phyloP scores from a whole-genome alignment of 2,329 filamentous ascomycete species.

The Pseudocercospora cruenta region DNA sequence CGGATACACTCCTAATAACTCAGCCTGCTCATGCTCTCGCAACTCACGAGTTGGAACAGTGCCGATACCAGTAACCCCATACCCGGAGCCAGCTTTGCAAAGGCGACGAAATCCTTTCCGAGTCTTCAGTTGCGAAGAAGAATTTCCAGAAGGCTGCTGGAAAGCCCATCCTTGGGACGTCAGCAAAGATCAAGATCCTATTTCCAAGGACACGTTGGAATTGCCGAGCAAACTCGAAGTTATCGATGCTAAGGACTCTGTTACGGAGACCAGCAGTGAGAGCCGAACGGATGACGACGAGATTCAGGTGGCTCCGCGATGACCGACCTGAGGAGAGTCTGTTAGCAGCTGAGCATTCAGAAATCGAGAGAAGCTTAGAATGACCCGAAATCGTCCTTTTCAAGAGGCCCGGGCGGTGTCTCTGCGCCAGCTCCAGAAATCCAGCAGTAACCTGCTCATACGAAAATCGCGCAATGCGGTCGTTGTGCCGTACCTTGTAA shows the following conservation, averaged over 20 bases:
- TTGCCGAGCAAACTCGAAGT: neutral
- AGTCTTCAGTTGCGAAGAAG: conserved; percentile 15
- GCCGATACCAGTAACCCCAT: neutral
- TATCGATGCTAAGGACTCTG: neutral
- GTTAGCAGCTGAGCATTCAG: too few species aligned
- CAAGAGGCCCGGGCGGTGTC: neutral
- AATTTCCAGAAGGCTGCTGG: conserved; percentile 23
- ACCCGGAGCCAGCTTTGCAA: conserved; percentile 2
- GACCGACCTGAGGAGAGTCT: neutral
- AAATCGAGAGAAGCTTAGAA: neutral
- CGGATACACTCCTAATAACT: conserved; percentile 7
- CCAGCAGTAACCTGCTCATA: neutral
- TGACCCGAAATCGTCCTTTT: neutral
- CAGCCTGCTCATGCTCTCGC: conserved; percentile 10
- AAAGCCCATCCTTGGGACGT: conserved; percentile 20
- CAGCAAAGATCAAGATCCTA: neutral
- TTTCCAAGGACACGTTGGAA: neutral
- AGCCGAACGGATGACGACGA: neutral
- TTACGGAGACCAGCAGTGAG: neutral
- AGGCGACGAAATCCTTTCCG: conserved; percentile 11
- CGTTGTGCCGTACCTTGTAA: neutral
- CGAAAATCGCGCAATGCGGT: neutral
- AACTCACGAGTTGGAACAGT: neutral
- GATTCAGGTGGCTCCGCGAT: neutral
- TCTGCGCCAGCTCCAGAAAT: neutral